Evolutionary conservation across 2,329 filamentous ascomycete genomes (phyloP).

Genomic region (Sphaerulina musiva): DNA sequence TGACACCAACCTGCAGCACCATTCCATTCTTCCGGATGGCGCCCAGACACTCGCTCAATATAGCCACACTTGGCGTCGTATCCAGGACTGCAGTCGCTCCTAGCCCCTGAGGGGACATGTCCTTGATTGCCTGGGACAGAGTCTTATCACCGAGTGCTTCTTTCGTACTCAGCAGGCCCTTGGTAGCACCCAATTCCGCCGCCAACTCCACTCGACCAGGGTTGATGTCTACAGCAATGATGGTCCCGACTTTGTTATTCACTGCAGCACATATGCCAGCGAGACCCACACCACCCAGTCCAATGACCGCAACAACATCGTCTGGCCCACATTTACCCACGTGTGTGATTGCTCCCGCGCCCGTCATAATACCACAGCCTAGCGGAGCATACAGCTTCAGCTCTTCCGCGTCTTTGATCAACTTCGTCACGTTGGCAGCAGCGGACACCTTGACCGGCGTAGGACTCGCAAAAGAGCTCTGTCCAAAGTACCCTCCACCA

Average conservation of each 20-base stretch:
- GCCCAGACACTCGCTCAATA: slow-evolving; percentile 38
- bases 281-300: slow-evolving; percentile 39
- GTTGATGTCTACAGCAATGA: slow-evolving; percentile 46
- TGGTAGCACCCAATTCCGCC: slow-evolving; percentile 41
- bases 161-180: slow-evolving; percentile 11
- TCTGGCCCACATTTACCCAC: slow-evolving; percentile 27
- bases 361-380: slow-evolving; percentile 42
- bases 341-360: slow-evolving; percentile 40
- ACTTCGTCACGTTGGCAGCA: slow-evolving; percentile 27
- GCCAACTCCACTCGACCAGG: slow-evolving; percentile 40
- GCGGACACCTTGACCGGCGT: slow-evolving; percentile 29
- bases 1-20: slow-evolving; percentile 44
- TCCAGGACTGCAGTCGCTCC: slow-evolving; percentile 43
- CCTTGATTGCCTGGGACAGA: slow-evolving; percentile 13
- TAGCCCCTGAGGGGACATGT: slow-evolving; percentile 23
- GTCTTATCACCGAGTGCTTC: slow-evolving; percentile 11
- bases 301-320: slow-evolving; percentile 35
- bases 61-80: slow-evolving; percentile 39
- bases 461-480: slow-evolving; percentile 33
- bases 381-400: slow-evolving; percentile 36
- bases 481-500: slow-evolving; percentile 35
- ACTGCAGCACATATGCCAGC: slow-evolving; percentile 38
- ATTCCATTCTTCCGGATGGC: slow-evolving; percentile 41
- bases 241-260: slow-evolving; percentile 25
- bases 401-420: slow-evolving; percentile 22